Evolutionary conservation across 768 basidiomycete species (phyloP).

Genomic region (Xanthoconium stramineum): DNA sequence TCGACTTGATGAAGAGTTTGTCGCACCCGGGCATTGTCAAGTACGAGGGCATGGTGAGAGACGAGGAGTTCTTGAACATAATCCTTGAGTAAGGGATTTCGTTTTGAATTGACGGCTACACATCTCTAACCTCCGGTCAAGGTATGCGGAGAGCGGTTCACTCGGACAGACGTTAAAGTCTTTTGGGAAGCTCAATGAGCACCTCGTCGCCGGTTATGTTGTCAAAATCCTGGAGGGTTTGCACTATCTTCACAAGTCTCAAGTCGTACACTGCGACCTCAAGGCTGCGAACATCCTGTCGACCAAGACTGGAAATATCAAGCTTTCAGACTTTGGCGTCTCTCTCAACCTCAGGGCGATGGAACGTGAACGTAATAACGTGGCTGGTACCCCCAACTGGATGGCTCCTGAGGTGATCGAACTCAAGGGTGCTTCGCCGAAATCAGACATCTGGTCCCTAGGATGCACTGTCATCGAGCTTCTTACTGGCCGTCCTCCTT

Average conservation of each 20-base stretch:
- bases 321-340: slow-evolving; percentile 96
- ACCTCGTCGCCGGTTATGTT: slow-evolving; percentile 87
- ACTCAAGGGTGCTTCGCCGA: slow-evolving; percentile 88
- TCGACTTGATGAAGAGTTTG: slow-evolving; percentile 86
- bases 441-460: slow-evolving; percentile 94
- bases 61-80: slow-evolving; percentile 85
- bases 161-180: slow-evolving; percentile 89
- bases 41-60: slow-evolving; percentile 94
- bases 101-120: background rate
- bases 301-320: slow-evolving; percentile 96
- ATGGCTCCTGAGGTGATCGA: slow-evolving; percentile 99
- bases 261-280: slow-evolving; percentile 96
- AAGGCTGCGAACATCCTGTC: slow-evolving; percentile 99
- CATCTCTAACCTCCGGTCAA: slow-evolving; percentile 33
- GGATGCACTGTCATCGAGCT: slow-evolving; percentile 95
- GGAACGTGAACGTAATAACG: slow-evolving; percentile 79
- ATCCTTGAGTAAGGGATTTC: slow-evolving; percentile 75
- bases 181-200: slow-evolving; percentile 92
- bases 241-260: slow-evolving; percentile 83
- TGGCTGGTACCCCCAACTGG: slow-evolving; percentile 97
- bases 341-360: slow-evolving; percentile 93
- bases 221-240: slow-evolving; percentile 96
- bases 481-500: slow-evolving; percentile 88
- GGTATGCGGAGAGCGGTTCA: slow-evolving; percentile 96
- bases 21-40: slow-evolving; percentile 96